Evolutionary conservation across 2,329 filamentous ascomycete species (phyloP).

Genomic region (Grosmannia penicillata): DNA sequence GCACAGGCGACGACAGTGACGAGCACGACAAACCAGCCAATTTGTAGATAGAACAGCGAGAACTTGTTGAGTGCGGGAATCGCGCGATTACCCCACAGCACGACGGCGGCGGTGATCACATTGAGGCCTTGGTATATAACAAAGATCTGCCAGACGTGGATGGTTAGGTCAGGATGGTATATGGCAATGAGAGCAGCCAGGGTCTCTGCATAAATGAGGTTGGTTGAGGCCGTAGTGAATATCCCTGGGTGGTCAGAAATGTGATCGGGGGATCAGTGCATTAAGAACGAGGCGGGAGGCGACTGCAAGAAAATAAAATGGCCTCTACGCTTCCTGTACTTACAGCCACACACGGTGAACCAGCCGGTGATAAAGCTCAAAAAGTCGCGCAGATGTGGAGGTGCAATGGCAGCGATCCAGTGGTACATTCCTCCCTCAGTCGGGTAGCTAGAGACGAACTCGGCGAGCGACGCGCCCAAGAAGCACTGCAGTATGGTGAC

Average conservation of each 20-base stretch:
- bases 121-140: conserved; percentile 28
- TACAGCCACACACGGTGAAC: conserved; percentile 23
- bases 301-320: no score
- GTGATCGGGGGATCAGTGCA: no score
- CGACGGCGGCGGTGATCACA: conserved; percentile 24
- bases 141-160: conserved; percentile 32
- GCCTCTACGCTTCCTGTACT: no score
- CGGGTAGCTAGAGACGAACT: conserved; percentile 32
- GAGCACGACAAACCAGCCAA: conserved; percentile 31
- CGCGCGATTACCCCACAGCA: conserved; percentile 30
- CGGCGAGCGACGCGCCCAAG: conserved; percentile 27
- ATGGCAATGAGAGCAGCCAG: conserved; percentile 26
- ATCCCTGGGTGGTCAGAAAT: conserved; percentile 20
- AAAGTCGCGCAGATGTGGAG: conserved; percentile 20
- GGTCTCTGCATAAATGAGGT: conserved; percentile 26
- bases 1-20: conserved; percentile 31
- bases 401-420: conserved; percentile 32
- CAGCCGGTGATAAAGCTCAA: conserved; percentile 30
- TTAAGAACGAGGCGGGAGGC: no score
- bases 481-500: conserved; percentile 26
- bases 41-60: conserved; percentile 29
- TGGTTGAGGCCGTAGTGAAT: conserved; percentile 28
- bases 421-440: conserved; percentile 35
- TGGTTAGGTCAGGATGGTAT: conserved; percentile 22
- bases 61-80: conserved; percentile 28